A percentile compares a stretch with the other conserved stretches of the same genome.
phyloP scores from a whole-genome alignment of 768 basidiomycete species.

The Baorangia bicolor region DNA sequence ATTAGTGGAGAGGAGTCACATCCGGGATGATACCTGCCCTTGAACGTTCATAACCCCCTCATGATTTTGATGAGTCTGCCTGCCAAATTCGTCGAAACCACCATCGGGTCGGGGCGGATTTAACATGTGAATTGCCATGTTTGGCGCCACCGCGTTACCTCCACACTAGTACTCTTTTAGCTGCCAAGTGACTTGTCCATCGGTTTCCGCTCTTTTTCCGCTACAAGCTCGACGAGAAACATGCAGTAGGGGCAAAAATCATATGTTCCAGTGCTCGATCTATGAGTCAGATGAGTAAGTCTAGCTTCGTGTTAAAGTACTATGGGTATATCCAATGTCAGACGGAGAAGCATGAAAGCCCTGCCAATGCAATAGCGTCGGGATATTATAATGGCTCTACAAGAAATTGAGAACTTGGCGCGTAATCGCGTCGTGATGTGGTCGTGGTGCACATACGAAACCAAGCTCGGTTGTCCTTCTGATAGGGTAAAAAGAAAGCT shows the following conservation, averaged over 20 bases:
- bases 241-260: background rate
- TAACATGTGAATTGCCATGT: conserved; percentile 33
- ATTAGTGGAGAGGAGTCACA: background rate
- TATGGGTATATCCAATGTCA: conserved; percentile 3
- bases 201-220: conserved; percentile 25
- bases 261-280: conserved; percentile 7
- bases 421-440: conserved; percentile 12
- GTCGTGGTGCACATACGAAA: conserved; percentile 7
- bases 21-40: background rate
- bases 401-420: conserved; percentile 1
- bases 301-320: background rate
- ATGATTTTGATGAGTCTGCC: conserved; percentile 13
- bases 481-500: conserved; percentile 2
- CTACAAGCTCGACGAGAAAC: background rate
- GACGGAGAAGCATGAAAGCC: conserved; percentile 10
- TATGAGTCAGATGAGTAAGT: background rate
- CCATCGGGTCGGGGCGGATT: conserved; percentile 9
- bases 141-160: conserved; percentile 22
- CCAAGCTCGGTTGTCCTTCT: background rate
- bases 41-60: conserved; percentile 14
- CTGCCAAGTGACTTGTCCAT: background rate
- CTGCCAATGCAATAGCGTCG: conserved; percentile 10
- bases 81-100: conserved; percentile 2
- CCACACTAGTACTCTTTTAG: background rate
- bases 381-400: conserved; percentile 23